Percentiles rank a stretch among this genome's conserved stretches.
Conservation (phyloP, 331 rosid species). For the Acacia concinna region DNA sequence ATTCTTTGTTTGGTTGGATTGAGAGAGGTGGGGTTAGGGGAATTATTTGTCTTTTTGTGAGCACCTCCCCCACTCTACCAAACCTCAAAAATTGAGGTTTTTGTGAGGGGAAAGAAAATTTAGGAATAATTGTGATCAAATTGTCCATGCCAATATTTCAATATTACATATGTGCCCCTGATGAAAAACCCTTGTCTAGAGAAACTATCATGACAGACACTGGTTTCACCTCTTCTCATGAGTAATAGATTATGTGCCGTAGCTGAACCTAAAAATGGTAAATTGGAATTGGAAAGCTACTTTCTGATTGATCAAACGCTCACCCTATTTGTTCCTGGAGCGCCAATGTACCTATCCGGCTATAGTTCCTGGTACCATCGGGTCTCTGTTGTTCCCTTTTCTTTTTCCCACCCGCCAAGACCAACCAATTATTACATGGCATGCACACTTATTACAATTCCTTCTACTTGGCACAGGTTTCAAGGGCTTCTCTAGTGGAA, state of each 20-base stretch:
- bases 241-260: background rate
- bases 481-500: slow-evolving; percentile 1
- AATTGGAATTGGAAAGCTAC: slow-evolving; percentile 52
- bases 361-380: slow-evolving; percentile 39
- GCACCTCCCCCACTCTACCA: no score
- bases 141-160: no score
- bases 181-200: no score
- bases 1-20: no score
- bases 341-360: slow-evolving; percentile 22
- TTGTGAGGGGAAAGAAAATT: no score
- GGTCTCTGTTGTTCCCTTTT: background rate
- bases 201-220: no score
- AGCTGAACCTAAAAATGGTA: slow-evolving; percentile 38
- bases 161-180: no score
- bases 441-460: background rate
- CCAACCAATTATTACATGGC: background rate
- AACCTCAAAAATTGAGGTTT: no score
- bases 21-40: no score
- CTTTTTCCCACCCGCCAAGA: background rate
- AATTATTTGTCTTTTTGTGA: no score
- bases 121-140: no score
- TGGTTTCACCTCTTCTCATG: no score
- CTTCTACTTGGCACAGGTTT: background rate
- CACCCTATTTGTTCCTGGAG: slow-evolving; percentile 27
- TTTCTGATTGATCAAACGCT: slow-evolving; percentile 38